Percentiles rank a stretch among this genome's conserved stretches.
These are phyloP conservation scores for Colletotrichum siamense DNA, from an alignment of 2,329 filamentous ascomycete species.

Conservation along the genomic window DNA sequence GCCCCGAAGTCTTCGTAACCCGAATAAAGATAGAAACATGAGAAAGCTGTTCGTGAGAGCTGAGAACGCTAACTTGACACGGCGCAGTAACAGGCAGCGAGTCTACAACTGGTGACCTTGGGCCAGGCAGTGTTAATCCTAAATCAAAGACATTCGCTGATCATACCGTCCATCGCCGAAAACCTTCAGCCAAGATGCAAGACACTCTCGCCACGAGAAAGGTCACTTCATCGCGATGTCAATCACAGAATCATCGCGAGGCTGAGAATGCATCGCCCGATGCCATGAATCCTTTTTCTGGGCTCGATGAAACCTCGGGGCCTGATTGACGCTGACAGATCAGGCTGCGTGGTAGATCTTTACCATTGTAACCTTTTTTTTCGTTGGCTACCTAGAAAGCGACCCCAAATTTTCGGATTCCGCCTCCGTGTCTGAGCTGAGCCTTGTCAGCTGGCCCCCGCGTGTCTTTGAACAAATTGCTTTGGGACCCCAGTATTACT, in stretches of 20 bases:
- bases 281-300: neutral
- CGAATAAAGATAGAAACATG: neutral
- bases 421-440: neutral
- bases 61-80: accelerated
- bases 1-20: neutral
- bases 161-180: neutral
- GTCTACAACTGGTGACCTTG: neutral
- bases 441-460: neutral
- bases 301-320: neutral
- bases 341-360: neutral
- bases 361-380: neutral
- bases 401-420: neutral
- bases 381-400: neutral
- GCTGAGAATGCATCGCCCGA: neutral
- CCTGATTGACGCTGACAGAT: neutral
- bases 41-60: neutral
- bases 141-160: neutral
- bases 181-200: neutral
- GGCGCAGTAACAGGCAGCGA: neutral
- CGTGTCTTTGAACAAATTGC: neutral
- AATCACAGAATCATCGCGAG: neutral
- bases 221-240: neutral
- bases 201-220: neutral
- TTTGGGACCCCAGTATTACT: neutral
- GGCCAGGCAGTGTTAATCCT: neutral